phyloP scores from a whole-genome alignment of 306 rosid genomes.

The Casuarina glauca region DNA sequence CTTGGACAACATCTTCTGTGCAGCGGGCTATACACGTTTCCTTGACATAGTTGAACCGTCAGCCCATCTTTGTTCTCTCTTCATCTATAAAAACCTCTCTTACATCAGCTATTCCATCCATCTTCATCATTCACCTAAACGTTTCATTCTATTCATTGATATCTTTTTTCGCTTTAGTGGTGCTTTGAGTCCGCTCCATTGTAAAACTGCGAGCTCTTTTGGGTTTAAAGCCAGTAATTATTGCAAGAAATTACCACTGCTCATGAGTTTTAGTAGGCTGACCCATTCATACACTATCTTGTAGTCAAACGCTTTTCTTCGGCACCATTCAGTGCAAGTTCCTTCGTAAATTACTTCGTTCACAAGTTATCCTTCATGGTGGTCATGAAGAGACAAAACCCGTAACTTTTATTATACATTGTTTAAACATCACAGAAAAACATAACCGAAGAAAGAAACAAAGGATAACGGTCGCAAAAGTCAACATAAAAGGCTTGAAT shows the following conservation, averaged over 20 bases:
- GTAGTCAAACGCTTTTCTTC: too few species aligned
- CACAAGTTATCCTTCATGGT: too few species aligned
- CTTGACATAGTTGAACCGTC: neutral
- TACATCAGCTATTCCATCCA: neutral
- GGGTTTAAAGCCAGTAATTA: neutral
- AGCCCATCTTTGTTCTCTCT: neutral
- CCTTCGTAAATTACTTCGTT: too few species aligned
- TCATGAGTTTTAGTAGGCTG: too few species aligned
- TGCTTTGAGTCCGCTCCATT: neutral
- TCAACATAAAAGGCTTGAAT: too few species aligned
- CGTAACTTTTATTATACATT: too few species aligned
- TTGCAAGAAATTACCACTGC: neutral
- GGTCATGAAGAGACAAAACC: too few species aligned
- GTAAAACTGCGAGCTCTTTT: neutral
- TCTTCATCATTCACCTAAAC: neutral
- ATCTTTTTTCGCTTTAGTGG: neutral
- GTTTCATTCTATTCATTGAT: neutral
- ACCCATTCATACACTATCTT: neutral
- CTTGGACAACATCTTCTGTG: conserved; percentile 11
- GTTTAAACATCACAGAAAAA: too few species aligned
- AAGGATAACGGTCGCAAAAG: too few species aligned
- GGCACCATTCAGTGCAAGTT: too few species aligned
- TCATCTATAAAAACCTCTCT: neutral
- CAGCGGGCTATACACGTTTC: conserved; percentile 3
- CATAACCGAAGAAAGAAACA: too few species aligned